Percentiles rank a stretch among this genome's conserved stretches.
Evolutionary conservation across 1,284 basidiomycete species (phyloP).

Genomic region (Rhodotorula mucilaginosa): DNA sequence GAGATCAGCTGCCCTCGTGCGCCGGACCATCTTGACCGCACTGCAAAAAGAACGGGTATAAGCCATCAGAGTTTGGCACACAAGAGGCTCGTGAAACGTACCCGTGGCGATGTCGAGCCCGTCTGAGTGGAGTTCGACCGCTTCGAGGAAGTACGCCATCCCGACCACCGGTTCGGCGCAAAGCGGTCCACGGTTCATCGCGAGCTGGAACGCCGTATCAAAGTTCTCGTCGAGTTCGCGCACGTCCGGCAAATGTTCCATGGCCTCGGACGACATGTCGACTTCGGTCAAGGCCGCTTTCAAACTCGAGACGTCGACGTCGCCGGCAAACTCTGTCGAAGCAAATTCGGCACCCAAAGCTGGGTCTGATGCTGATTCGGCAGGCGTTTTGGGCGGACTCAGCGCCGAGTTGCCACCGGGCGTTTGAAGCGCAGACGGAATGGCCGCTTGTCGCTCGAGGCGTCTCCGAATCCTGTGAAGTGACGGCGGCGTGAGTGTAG

Average conservation of each 20-base stretch:
- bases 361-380: conserved; percentile 20
- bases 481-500: not conserved
- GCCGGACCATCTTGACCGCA: conserved; percentile 54
- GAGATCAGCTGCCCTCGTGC: conserved; percentile 86
- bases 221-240: conserved; percentile 75
- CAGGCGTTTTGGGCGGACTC: conserved; percentile 15
- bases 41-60: conserved; percentile 49
- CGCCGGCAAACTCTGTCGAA: conserved; percentile 30
- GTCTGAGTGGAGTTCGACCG: conserved; percentile 57
- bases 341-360: conserved; percentile 30
- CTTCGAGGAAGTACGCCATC: conserved; percentile 85
- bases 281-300: conserved; percentile 21
- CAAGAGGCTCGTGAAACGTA: not conserved
- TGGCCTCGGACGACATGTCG: conserved; percentile 7
- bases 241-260: conserved; percentile 39
- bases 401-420: conserved; percentile 23
- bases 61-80: not conserved
- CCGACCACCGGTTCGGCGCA: conserved; percentile 95
- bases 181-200: conserved; percentile 87
- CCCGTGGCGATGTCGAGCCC: conserved; percentile 49
- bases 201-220: conserved; percentile 93
- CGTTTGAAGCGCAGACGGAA: conserved; percentile 31
- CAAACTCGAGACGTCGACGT: conserved; percentile 27
- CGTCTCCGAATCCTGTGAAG: conserved; percentile 35
- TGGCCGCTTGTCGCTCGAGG: conserved; percentile 35